Evolutionary conservation across 768 basidiomycete genomes (phyloP), one percentile per base, ranked within the genome.

Genomic region (Leccinellum luteum): DNA sequence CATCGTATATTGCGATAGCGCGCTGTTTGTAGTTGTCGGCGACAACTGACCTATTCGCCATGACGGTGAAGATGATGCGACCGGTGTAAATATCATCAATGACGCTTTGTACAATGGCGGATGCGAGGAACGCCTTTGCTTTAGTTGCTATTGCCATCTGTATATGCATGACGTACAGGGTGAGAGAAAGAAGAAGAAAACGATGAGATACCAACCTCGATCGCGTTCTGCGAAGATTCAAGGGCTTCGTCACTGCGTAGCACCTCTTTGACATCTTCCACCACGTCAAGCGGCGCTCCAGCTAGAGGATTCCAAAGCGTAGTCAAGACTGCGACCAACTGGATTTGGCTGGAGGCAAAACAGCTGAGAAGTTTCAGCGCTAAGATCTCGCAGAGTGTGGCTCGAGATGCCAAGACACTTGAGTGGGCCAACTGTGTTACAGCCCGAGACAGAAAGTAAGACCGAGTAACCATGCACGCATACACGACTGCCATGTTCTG

Each of bases 111-210:
- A 92, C 85, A 23, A 97, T 80, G 0, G 92, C 85, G 0, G 88
- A 84, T 2, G 92, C 81, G 12, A 97, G 76, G 66, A 98, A 96
- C 28, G 81, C 78, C 70, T 96, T 98, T 4, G 93, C 82, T 52
- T 85, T 77, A 0, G 92, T 94, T 8, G 88, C 83, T 64, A 98
- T 92, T 3, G 94, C 93, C 81, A 97, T 87, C 90, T 94, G 66
- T 2, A 41, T 9, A 21, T 51, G 6, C 17, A 59, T 30, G 48
- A 54, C 43, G 38, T n/a, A 27, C 19, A 31, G 4, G 43, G 44
- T 9, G 47, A 15, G 7, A 51, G 28, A 23, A 17, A 31, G 17
- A 28, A 59, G n/a, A n/a, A n/a, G n/a, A n/a, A 35, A 44, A 50
- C 8, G 44, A 57, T 9, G 47, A 59, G 28, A 43, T 19, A 76